Evolutionary conservation across 768 basidiomycete species (phyloP).

Genomic region (Roridomyces roridus): DNA sequence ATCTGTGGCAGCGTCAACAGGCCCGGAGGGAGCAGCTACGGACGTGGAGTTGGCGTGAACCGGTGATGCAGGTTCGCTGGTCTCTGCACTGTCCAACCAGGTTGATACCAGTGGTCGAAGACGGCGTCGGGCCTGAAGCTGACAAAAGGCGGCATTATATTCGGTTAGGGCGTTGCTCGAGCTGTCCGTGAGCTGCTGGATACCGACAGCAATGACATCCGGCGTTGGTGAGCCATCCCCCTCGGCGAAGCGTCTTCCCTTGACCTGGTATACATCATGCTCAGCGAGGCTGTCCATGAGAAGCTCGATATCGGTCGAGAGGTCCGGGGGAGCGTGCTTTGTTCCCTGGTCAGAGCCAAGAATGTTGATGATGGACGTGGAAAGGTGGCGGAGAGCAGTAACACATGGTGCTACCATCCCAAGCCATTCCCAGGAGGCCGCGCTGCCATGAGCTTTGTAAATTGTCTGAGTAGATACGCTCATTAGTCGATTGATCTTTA

Average conservation of each 20-base stretch:
- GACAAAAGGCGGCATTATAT: not conserved
- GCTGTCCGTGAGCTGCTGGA: not conserved
- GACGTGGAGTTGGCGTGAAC: no score
- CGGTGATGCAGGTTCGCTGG: no score
- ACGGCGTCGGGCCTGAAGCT: not conserved
- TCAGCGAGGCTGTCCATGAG: slow-evolving; percentile 8
- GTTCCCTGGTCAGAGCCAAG: slow-evolving; percentile 10
- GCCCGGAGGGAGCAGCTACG: no score
- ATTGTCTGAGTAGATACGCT: no score
- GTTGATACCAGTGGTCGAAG: not conserved
- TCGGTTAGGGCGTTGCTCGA: not conserved
- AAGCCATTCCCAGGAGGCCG: slow-evolving; percentile 40
- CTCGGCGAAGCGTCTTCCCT: not conserved
- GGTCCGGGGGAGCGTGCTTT: slow-evolving; percentile 1
- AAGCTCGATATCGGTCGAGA: not conserved
- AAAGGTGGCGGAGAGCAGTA: slow-evolving; percentile 6
- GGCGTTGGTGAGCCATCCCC: not conserved
- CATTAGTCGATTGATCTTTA: no score
- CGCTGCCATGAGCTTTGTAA: slow-evolving; percentile 18
- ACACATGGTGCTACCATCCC: slow-evolving; percentile 32
- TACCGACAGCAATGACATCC: not conserved
- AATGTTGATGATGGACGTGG: not conserved
- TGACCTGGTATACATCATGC: not conserved
- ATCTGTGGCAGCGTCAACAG: no score
- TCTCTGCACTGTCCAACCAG: no score